A percentile compares a stretch with the other conserved stretches of the same genome.
Evolutionary conservation across 2,329 filamentous ascomycete genomes (phyloP).

Genomic region (Alternaria triticina): DNA sequence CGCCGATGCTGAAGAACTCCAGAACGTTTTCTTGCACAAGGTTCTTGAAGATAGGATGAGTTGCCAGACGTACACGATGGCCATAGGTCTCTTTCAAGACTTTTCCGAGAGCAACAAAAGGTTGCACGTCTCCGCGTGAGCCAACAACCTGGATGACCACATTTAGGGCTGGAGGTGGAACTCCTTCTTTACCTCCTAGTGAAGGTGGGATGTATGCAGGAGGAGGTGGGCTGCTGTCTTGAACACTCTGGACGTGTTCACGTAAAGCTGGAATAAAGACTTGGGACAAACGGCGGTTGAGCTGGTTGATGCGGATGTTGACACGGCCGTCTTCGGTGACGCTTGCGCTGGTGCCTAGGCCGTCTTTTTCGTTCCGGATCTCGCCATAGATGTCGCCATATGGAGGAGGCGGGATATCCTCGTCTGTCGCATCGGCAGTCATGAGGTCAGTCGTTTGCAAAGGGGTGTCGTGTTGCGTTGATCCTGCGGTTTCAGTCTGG

Average conservation of each 20-base stretch:
- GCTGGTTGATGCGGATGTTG: slow-evolving; percentile 35
- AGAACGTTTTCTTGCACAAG: slow-evolving; percentile 23
- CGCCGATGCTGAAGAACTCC: slow-evolving; percentile 47
- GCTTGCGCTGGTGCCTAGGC: slow-evolving; percentile 52
- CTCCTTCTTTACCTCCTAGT: slow-evolving; percentile 7
- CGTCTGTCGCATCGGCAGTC: slow-evolving; percentile 21
- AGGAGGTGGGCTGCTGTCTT: slow-evolving; percentile 15
- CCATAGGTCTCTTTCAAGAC: slow-evolving; percentile 48
- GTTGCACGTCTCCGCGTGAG: slow-evolving; percentile 63
- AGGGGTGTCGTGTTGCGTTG: slow-evolving; percentile 18
- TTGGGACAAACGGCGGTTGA: slow-evolving; percentile 26
- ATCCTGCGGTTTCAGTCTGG: slow-evolving; percentile 19
- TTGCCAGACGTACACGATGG: slow-evolving; percentile 39
- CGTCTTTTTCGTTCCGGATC: slow-evolving; percentile 39
- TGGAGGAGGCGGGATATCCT: slow-evolving; percentile 35
- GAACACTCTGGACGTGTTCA: slow-evolving; percentile 15
- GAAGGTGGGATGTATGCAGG: neutral
- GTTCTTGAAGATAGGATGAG: slow-evolving; percentile 26
- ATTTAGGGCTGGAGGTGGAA: slow-evolving; percentile 48
- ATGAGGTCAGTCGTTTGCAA: slow-evolving; percentile 31
- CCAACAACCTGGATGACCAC: slow-evolving; percentile 64
- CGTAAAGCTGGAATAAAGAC: slow-evolving; percentile 25
- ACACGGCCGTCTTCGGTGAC: slow-evolving; percentile 46
- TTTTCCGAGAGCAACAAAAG: slow-evolving; percentile 64
- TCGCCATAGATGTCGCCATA: slow-evolving; percentile 44